Base-by-base conservation (phyloP, 371 early-diverging fungal species). In the Gilbertella persicaria region DNA sequence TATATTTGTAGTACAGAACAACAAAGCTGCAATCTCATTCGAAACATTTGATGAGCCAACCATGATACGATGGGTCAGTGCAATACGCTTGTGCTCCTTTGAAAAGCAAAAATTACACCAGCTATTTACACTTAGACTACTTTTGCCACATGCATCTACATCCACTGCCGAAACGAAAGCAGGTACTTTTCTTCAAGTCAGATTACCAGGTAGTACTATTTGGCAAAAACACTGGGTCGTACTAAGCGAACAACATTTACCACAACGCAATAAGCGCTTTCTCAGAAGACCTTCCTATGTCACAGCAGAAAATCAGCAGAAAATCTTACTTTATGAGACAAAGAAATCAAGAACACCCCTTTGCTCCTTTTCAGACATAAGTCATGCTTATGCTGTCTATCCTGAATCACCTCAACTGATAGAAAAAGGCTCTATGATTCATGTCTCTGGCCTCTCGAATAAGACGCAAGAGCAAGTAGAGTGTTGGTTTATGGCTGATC, bases 21-120 rank as follows among this genome's bases (percentile, higher is more conserved):
- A 57, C 19, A 66, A 57, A 42, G 40, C 78, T 67, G 26, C 64
- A 39, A 77, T 75, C 41, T 71, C 55, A 36, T 75, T 89, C 58
- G 84, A 86, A 52, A 71, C 87, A 0, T 66, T 75, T 20, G 75
- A 80, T 56, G 69, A 75, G 42, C 53, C 67, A 4, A 63, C 69
- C 71, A 48, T 77, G 57, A 13, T 48, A 3, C 55, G 66, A 13
- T 77, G 77, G 91, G 79, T 91, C 5, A 69, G 75, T 41, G 88
- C 87, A 5, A 71, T 92, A 45, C 84, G 91, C 7, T 70, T 93
- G 25, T 80, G 89, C 16, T 82, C 86, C 53, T 92, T 85, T 55
- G 93, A 93, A 63, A 75, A 79, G 14, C 71, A 84, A 37, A 78
- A 83, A 49, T 66, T 93, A 10, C 86, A 91, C 43, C 85, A 90